These are phyloP conservation scores for Dovyalis caffra DNA, from an alignment of 345 rosid species.

Conservation along the genomic window DNA sequence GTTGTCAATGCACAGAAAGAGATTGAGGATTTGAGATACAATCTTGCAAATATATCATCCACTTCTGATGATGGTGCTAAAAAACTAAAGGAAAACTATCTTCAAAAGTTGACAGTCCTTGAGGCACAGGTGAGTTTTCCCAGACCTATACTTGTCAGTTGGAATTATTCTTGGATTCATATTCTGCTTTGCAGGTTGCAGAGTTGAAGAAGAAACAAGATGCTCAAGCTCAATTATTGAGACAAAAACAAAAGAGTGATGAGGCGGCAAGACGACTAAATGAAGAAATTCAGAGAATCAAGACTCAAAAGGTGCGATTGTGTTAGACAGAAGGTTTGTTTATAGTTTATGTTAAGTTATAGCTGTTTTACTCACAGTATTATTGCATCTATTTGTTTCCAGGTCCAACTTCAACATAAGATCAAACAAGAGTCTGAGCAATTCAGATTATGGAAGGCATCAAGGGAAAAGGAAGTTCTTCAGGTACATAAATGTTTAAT, in stretches of 20 bases:
- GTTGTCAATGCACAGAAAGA: constrained; percentile 65
- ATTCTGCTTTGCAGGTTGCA: constrained; percentile 53
- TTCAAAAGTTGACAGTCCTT: constrained; percentile 80
- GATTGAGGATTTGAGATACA: constrained; percentile 71
- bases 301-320: constrained; percentile 67
- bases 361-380: background rate
- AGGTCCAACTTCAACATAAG: constrained; percentile 91
- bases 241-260: constrained; percentile 96
- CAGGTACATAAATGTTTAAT: constrained; percentile 51
- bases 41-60: constrained; percentile 71
- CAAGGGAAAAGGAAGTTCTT: constrained; percentile 94
- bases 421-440: constrained; percentile 95
- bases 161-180: constrained; percentile 7
- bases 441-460: constrained; percentile 84
- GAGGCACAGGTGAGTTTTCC: constrained; percentile 71
- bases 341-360: background rate
- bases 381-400: constrained; percentile 15
- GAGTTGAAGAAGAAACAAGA: constrained; percentile 95
- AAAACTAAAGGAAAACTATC: constrained; percentile 78
- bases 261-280: constrained; percentile 78
- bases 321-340: background rate
- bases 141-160: background rate
- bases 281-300: constrained; percentile 91
- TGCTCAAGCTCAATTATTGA: constrained; percentile 88
- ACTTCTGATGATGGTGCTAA: constrained; percentile 75